These are phyloP conservation scores for Nemania sp. DNA, from an alignment of 2,329 filamentous ascomycete species.

Conservation along the genomic window DNA sequence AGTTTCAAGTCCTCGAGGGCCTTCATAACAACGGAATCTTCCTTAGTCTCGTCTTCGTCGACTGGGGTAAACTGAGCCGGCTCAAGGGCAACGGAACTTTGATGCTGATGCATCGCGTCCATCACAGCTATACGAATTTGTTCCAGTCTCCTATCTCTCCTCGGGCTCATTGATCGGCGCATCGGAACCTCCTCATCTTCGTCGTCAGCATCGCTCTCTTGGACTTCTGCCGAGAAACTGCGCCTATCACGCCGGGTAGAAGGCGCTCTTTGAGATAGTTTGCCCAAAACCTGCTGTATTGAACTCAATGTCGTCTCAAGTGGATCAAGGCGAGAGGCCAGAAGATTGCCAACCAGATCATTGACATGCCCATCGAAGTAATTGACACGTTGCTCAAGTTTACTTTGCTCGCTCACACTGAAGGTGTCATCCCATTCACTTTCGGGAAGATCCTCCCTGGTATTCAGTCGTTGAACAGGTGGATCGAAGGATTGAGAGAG, in stretches of 20 bases:
- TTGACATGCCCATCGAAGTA: constrained; percentile 95
- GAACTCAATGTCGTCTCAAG: constrained; percentile 77
- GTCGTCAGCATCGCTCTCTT: constrained; percentile 91
- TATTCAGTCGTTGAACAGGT: constrained; percentile 66
- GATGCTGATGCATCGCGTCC: constrained; percentile 71
- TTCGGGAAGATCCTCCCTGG: constrained; percentile 65
- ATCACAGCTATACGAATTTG: constrained; percentile 75
- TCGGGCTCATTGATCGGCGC: constrained; percentile 75
- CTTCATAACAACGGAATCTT: constrained; percentile 62
- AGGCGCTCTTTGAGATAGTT: constrained; percentile 58
- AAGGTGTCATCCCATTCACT: constrained; percentile 95
- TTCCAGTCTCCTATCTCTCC: constrained; percentile 77
- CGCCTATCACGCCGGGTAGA: constrained; percentile 64
- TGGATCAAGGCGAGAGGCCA: constrained; percentile 78
- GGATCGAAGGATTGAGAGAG: constrained; percentile 55
- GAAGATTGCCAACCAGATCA: constrained; percentile 75
- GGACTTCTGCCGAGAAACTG: constrained; percentile 70
- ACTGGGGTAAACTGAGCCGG: constrained; percentile 36
- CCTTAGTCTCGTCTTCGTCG: constrained; percentile 39
- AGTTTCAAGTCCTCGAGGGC: constrained; percentile 68
- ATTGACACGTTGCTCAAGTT: constrained; percentile 76
- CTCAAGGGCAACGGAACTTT: constrained; percentile 47
- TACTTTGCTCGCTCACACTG: constrained; percentile 80
- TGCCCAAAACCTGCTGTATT: constrained; percentile 72
- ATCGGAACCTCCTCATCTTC: constrained; percentile 75